These are phyloP conservation scores for Cutaneotrichosporon sp. DNA, from an alignment of 1,284 basidiomycete genomes.

Conservation along the genomic window DNA sequence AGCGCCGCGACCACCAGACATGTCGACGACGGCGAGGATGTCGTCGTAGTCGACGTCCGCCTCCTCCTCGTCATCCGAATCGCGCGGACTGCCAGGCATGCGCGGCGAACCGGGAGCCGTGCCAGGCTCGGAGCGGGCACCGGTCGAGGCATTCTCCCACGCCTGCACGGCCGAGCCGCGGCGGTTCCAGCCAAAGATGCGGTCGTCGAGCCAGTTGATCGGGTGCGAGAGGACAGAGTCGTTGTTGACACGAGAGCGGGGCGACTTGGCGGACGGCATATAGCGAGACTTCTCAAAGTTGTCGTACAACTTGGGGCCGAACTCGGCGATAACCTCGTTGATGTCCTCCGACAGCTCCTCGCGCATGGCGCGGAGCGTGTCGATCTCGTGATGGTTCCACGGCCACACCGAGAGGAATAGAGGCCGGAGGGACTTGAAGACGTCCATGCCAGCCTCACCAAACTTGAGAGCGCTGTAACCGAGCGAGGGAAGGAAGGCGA, in stretches of 20 bases:
- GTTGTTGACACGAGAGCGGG: conserved; percentile 29
- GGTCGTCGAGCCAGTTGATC: conserved; percentile 53
- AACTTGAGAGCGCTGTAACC: conserved; percentile 96
- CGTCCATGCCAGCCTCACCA: conserved; percentile 97
- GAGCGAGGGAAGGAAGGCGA: conserved; percentile 78
- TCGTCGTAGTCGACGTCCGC: conserved; percentile 58
- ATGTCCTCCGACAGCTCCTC: conserved; percentile 81
- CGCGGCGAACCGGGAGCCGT: conserved; percentile 41
- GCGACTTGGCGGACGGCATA: conserved; percentile 70
- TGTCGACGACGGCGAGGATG: conserved; percentile 50
- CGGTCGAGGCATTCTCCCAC: conserved; percentile 37
- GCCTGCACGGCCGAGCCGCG: conserved; percentile 45
- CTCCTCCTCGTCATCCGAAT: conserved; percentile 54
- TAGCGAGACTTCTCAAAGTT: conserved; percentile 88
- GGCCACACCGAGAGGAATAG: conserved; percentile 87
- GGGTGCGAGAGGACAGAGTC: conserved; percentile 51
- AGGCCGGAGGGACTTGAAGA: conserved; percentile 93
- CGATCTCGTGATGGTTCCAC: conserved; percentile 81
- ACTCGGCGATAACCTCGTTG: conserved; percentile 79
- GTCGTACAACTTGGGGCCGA: conserved; percentile 81
- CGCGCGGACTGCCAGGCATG: conserved; percentile 44
- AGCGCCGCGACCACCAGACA: conserved; percentile 27
- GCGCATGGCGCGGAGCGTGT: conserved; percentile 76
- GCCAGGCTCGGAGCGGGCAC: conserved; percentile 34
- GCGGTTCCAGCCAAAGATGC: conserved; percentile 53